These are phyloP conservation scores for Cystobasidiaceae sp. DNA, from an alignment of 1,284 basidiomycete genomes.

Conservation along the genomic window DNA sequence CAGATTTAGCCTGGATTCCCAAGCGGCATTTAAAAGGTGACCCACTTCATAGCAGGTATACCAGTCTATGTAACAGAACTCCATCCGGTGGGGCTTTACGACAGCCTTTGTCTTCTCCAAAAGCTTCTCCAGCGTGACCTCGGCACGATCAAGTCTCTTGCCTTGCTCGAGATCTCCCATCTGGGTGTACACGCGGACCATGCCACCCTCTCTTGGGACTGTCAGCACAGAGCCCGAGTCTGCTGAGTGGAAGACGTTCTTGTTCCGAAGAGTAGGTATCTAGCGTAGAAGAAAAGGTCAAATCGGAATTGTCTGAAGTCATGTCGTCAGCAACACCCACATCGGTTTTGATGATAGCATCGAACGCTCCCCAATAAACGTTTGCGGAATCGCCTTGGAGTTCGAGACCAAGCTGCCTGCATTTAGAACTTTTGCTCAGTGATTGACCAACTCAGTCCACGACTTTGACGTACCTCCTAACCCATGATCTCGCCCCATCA, in stretches of 20 bases:
- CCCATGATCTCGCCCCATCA: conserved; percentile 45
- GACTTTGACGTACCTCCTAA: conserved; percentile 36
- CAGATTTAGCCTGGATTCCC: not conserved
- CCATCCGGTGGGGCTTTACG: conserved; percentile 61
- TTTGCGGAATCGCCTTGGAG: conserved; percentile 46
- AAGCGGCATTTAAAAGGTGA: conserved; percentile 47
- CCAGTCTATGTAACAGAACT: conserved; percentile 62
- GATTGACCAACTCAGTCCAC: not conserved
- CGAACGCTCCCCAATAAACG: conserved; percentile 46
- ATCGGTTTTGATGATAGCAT: conserved; percentile 40
- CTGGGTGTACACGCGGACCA: conserved; percentile 41
- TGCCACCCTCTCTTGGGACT: conserved; percentile 44
- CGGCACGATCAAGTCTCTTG: conserved; percentile 52
- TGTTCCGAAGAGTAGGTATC: conserved; percentile 35
- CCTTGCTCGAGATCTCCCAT: conserved; percentile 28
- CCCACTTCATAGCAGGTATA: conserved; percentile 70
- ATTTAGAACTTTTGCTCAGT: not conserved
- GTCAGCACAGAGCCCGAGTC: conserved; percentile 43
- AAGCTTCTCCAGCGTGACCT: conserved; percentile 57
- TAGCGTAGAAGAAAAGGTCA: not conserved
- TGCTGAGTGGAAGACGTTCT: conserved; percentile 43
- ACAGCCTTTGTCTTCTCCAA: conserved; percentile 60
- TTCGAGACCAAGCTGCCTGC: conserved; percentile 41
- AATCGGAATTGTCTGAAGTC: not conserved
- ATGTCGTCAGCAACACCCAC: conserved; percentile 26